Base-by-base conservation (phyloP, 352 stramenopile species). In the Aphanomyces invadans region DNA sequence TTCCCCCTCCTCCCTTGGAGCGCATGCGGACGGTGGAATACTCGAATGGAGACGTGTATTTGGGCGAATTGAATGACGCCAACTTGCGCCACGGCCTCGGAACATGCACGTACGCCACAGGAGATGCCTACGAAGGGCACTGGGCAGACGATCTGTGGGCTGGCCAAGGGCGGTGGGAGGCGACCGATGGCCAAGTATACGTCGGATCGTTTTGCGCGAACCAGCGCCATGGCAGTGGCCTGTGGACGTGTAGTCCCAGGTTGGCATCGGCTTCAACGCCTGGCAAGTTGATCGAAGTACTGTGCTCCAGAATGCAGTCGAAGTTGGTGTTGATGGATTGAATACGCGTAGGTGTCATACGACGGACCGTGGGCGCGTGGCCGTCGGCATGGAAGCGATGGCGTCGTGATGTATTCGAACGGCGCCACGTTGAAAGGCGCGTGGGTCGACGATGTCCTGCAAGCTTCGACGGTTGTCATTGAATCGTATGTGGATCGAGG, bases 51-150 rank as follows among this genome's bases (percentile, higher is more conserved):
- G 79, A 90, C 51, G 76, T 84, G 26, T 92, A 92, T 65, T 75
- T 86, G 1, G 83, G 83, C 1, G 76, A 90, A 69, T n/a, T 70
- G 5, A 45, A 60, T 23, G 59, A 59, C 26, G 53, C 33, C 15
- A 29, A 60, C 21, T 11, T 69, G 17, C 81, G 80, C 3, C 79
- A 88, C 15, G 81, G 83, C 0, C 80, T 77, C 36, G 83, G 81
- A 15, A 86, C 78, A 23, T 92, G 83, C 64, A 73, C 74, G 4
- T 90, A 83, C 62, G 44, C 59, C 31, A 82, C 77, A 33, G 74
- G 79, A 17, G 74, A 79, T 48, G 69, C 79, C 29, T 90, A 89
- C 70, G 80, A 89, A n/a, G 83, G 83, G 4, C 75, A 84, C 17
- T 92, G 83, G 83, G 42, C 45, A 1, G 48, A 87, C 9, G 79